A percentile compares a stretch with the other conserved stretches of the same genome.
Conservation (phyloP, 1,284 basidiomycete genomes). For the Cryptococcus wingfieldii region DNA sequence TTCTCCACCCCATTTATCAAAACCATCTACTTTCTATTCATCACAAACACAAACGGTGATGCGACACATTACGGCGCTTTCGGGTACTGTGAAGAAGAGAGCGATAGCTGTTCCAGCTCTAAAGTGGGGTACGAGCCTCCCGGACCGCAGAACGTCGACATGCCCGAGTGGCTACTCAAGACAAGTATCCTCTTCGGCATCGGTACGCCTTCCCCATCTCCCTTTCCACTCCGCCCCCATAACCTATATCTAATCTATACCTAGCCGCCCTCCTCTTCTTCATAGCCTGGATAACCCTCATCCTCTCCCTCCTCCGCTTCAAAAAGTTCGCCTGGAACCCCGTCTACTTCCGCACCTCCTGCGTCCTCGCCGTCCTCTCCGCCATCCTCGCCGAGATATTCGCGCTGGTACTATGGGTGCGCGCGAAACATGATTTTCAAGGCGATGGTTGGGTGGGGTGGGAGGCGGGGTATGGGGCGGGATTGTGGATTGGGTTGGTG, state of each 20-base stretch:
- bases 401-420: constrained; percentile 24
- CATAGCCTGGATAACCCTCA: constrained; percentile 23
- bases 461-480: constrained; percentile 22
- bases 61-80: constrained; percentile 19
- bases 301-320: constrained; percentile 19
- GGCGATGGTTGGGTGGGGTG: not conserved
- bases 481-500: constrained; percentile 26
- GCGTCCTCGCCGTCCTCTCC: constrained; percentile 21
- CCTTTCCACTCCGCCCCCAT: not conserved
- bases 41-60: not conserved
- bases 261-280: constrained; percentile 26
- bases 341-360: constrained; percentile 24
- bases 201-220: constrained; percentile 17
- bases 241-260: not conserved
- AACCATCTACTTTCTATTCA: constrained; percentile 24
- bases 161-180: constrained; percentile 19
- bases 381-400: constrained; percentile 25
- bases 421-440: constrained; percentile 13
- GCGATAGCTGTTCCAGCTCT: not conserved
- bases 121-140: constrained; percentile 16
- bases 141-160: constrained; percentile 10
- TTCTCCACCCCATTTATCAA: constrained; percentile 32
- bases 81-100: constrained; percentile 19
- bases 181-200: constrained; percentile 24
- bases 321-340: constrained; percentile 28